Evolutionary conservation across 257 asterid species (phyloP).

Genomic region (Scutellaria minor): DNA sequence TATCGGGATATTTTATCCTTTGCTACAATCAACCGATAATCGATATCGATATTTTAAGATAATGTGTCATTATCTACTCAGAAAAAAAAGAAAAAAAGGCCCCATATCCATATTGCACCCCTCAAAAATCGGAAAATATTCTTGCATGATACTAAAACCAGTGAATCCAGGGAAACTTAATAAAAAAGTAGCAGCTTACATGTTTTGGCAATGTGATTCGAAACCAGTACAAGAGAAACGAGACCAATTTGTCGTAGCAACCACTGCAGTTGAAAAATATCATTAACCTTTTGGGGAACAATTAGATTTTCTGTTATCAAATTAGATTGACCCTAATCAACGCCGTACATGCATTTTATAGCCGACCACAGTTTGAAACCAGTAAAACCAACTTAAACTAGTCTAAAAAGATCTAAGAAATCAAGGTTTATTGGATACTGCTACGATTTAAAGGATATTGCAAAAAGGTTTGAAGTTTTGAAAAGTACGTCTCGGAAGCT

Average conservation of each 20-base stretch:
- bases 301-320: background rate
- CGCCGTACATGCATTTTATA: background rate
- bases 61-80: no score
- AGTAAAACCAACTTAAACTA: slow-evolving; percentile 1
- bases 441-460: background rate
- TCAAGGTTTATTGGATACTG: background rate
- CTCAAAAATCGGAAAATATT: no score
- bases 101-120: no score
- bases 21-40: no score
- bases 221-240: slow-evolving; percentile 93
- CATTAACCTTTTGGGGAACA: background rate
- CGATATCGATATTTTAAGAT: no score
- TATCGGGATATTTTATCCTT: no score
- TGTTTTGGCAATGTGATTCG: slow-evolving; percentile 72
- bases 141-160: slow-evolving; percentile 1
- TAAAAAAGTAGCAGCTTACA: slow-evolving; percentile 52
- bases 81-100: no score
- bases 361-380: slow-evolving; percentile 2
- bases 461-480: background rate
- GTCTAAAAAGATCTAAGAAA: slow-evolving; percentile 1
- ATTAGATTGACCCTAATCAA: background rate
- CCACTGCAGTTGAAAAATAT: slow-evolving; percentile 56
- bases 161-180: background rate
- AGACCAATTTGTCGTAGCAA: slow-evolving; percentile 81
- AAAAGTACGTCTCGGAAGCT: background rate